These are phyloP conservation scores for Neostapfia colusana DNA, from an alignment of 176 grass and related monocot genomes.

Conservation along the genomic window DNA sequence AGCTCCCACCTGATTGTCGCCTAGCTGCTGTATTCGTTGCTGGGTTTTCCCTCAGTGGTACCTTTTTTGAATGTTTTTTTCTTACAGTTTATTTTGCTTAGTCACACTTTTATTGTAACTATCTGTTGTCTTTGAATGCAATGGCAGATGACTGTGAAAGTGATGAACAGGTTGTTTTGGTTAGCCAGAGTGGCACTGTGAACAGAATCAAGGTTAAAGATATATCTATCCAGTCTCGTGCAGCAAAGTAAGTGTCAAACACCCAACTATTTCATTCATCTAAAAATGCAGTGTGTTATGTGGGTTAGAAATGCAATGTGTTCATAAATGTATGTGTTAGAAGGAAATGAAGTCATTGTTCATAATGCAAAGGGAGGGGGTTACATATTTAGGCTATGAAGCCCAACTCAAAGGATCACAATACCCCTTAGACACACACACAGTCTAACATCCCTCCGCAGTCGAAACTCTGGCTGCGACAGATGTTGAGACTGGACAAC, in stretches of 20 bases:
- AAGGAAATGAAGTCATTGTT: too few relatives aligned
- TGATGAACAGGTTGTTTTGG: constrained; percentile 89
- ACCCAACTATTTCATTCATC: not conserved
- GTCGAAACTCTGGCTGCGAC: too few relatives aligned
- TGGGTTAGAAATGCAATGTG: too few relatives aligned
- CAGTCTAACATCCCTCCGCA: too few relatives aligned
- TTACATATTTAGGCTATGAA: too few relatives aligned
- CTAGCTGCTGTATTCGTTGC: constrained; percentile 90
- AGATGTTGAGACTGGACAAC: too few relatives aligned
- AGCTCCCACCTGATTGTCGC: constrained; percentile 68
- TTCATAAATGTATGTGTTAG: not conserved
- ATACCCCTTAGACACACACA: too few relatives aligned
- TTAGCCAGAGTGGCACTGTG: constrained; percentile 83
- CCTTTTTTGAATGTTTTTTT: not conserved
- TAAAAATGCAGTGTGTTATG: too few relatives aligned
- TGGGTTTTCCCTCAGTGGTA: constrained; percentile 78
- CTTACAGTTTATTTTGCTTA: not conserved
- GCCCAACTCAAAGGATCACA: too few relatives aligned
- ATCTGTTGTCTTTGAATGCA: constrained; percentile 11
- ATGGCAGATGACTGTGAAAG: constrained; percentile 73
- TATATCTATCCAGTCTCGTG: constrained; percentile 71
- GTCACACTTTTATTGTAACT: not conserved
- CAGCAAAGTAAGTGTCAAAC: constrained; percentile 43
- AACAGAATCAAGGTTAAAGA: constrained; percentile 96
- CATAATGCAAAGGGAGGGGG: too few relatives aligned